Conservation (phyloP, 306 rosid species). For the Prunus persica region Prunus_persica_NCBIv2 NC_034012.1:10294001-10294500, state of each 20-base stretch:
- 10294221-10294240: conserved; percentile 74
- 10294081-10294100: conserved; percentile 16
- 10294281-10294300: background rate
- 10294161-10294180: conserved; percentile 90
- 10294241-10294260: background rate
- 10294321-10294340: background rate
- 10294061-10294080: background rate
- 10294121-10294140: conserved; percentile 13
- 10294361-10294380: background rate
- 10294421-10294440: background rate
- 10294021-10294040: background rate
- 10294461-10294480: background rate
- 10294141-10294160: conserved; percentile 81
- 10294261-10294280: background rate
- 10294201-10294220: conserved; percentile 72
- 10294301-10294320: no score
- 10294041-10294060: background rate
- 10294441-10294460: background rate
- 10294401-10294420: background rate
- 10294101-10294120: conserved; percentile 15
- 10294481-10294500: background rate
- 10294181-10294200: conserved; percentile 68
- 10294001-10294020: background rate
- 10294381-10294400: background rate
- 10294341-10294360: background rate